Conservation (phyloP, 495 filamentous ascomycete genomes). For the Xylaria palmicola region DNA sequence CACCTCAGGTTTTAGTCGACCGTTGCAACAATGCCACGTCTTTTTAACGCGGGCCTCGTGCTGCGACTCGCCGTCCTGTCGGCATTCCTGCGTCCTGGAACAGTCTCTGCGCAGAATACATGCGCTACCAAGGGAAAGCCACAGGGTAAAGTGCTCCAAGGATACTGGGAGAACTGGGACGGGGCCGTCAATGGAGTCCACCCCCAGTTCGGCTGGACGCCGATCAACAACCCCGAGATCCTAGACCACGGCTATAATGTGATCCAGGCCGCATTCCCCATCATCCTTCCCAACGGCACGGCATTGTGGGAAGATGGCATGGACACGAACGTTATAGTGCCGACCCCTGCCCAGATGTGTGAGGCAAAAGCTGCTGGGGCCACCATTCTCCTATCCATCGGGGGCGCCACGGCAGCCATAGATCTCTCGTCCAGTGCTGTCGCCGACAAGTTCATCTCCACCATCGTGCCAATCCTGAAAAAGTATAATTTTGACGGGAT, state of each 20-base stretch:
- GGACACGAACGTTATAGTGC: constrained; percentile 15
- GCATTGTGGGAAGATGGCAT: constrained; percentile 22
- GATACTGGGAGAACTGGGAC: constrained; percentile 31
- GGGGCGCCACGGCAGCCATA: constrained; percentile 49
- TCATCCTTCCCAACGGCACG: constrained; percentile 24
- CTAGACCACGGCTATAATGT: constrained; percentile 16
- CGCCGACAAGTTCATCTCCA: constrained; percentile 25
- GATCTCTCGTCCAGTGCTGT: constrained; percentile 22
- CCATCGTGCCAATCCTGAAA: constrained; percentile 25
- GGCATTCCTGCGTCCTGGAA: constrained; percentile 9
- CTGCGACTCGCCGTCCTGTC: constrained; percentile 15
- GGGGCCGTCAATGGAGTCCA: constrained; percentile 21
- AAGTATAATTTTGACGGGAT: constrained; percentile 26
- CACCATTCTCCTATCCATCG: constrained; percentile 55
- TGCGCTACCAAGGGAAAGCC: constrained; percentile 24
- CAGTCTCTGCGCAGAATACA: constrained; percentile 16
- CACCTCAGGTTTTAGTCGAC: background rate
- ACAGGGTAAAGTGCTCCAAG: constrained; percentile 22
- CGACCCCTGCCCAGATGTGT: constrained; percentile 22
- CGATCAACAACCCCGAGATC: constrained; percentile 13
- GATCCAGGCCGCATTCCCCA: constrained; percentile 23
- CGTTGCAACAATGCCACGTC: constrained; percentile 16
- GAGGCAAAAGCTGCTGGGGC: constrained; percentile 31
- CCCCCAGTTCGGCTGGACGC: constrained; percentile 22
- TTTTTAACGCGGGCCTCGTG: constrained; percentile 10